A percentile compares a stretch with the other conserved stretches of the same genome.
Evolutionary conservation across 805 yeast species (phyloP).

Genomic region (Dipodascopsis tothii): DNA sequence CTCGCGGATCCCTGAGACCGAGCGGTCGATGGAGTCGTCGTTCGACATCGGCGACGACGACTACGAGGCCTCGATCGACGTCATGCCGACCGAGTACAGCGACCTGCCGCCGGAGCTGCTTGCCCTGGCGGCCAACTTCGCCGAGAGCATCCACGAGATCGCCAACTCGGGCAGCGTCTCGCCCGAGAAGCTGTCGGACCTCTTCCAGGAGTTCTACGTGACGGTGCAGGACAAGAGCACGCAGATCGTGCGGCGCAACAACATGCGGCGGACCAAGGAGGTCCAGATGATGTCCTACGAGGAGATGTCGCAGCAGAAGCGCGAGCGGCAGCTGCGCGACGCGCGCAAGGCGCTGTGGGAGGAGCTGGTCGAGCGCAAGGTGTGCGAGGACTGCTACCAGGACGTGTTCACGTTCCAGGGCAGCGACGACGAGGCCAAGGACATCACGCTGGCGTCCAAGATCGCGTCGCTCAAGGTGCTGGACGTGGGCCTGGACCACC

Average conservation of each 20-base stretch:
- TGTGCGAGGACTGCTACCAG: conserved; percentile 32
- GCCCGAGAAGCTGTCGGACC: conserved; percentile 33
- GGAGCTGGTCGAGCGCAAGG: conserved; percentile 34
- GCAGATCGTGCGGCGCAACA: conserved; percentile 20
- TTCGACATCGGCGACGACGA: background rate
- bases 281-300: conserved; percentile 32
- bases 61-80: background rate
- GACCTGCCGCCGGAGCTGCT: conserved; percentile 19
- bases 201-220: conserved; percentile 37
- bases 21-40: conserved; percentile 4
- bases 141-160: conserved; percentile 32
- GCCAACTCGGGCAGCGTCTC: conserved; percentile 33
- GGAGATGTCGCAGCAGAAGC: conserved; percentile 31
- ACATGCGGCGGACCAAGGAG: conserved; percentile 26
- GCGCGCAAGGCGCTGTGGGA: conserved; percentile 23
- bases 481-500: conserved; percentile 27
- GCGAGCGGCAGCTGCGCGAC: conserved; percentile 26
- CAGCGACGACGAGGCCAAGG: conserved; percentile 28
- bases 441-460: conserved; percentile 26
- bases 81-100: conserved; percentile 1
- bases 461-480: conserved; percentile 27
- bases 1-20: conserved; percentile 12
- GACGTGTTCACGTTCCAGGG: conserved; percentile 29
- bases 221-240: conserved; percentile 28
- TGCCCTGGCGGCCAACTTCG: conserved; percentile 17